These are phyloP conservation scores for Copromyces sp. DNA, from an alignment of 495 filamentous ascomycete species.

Conservation along the genomic window DNA sequence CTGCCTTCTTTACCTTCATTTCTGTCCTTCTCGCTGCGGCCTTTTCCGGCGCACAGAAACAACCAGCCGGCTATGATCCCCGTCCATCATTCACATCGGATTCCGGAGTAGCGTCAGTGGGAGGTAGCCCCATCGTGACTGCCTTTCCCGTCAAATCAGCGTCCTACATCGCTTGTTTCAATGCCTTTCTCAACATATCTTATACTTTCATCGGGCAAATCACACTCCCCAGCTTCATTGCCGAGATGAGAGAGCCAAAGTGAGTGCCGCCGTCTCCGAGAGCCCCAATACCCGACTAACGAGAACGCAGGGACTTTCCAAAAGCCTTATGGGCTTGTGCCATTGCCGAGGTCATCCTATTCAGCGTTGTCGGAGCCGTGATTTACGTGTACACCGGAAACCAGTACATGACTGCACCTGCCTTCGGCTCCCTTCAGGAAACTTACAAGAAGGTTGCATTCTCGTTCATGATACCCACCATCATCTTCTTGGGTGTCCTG, in stretches of 20 bases:
- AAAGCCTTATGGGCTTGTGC: conserved; percentile 84
- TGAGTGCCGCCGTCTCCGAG: not conserved
- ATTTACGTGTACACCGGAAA: conserved; percentile 76
- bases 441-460: conserved; percentile 74
- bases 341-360: conserved; percentile 73
- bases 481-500: conserved; percentile 81
- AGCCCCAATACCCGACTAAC: not conserved
- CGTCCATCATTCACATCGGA: conserved; percentile 27
- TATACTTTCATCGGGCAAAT: conserved; percentile 94
- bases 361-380: conserved; percentile 63
- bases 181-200: conserved; percentile 79
- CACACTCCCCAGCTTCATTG: conserved; percentile 82
- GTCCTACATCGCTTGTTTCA: conserved; percentile 67
- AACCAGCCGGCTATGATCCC: conserved; percentile 52
- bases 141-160: conserved; percentile 59
- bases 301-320: conserved; percentile 55
- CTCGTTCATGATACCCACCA: conserved; percentile 85
- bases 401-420: conserved; percentile 71
- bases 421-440: conserved; percentile 68
- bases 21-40: conserved; percentile 72
- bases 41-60: conserved; percentile 61
- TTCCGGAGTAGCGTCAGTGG: conserved; percentile 22
- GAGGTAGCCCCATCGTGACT: conserved; percentile 52
- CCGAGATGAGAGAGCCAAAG: conserved; percentile 74
- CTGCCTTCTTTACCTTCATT: conserved; percentile 76